These are phyloP conservation scores for Penicillium sp. DNA, from an alignment of 2,329 filamentous ascomycete species.

Conservation along the genomic window DNA sequence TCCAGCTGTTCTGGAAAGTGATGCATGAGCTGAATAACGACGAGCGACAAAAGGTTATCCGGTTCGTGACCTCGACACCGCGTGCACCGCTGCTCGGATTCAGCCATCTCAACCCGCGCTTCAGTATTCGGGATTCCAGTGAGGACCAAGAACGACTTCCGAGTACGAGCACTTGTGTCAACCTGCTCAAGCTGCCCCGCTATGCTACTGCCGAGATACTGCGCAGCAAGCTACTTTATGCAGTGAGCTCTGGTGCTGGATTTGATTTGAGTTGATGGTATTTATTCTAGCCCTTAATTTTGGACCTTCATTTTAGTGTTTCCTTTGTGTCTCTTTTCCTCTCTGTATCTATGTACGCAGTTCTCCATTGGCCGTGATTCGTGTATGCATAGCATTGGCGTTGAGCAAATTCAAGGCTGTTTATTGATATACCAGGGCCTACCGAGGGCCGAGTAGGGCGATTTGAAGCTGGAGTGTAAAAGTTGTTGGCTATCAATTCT, in stretches of 20 bases:
- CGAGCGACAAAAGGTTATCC: slow-evolving; percentile 84
- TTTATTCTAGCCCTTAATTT: slow-evolving; percentile 4
- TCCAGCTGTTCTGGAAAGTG: slow-evolving; percentile 90
- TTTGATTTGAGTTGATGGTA: slow-evolving; percentile 71
- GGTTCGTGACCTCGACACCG: slow-evolving; percentile 94
- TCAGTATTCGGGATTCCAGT: slow-evolving; percentile 87
- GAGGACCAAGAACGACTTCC: slow-evolving; percentile 78
- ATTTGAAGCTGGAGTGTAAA: not conserved
- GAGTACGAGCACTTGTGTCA: slow-evolving; percentile 95
- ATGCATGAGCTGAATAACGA: slow-evolving; percentile 76
- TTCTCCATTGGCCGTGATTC: slow-evolving; percentile 2
- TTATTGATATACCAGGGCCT: slow-evolving; percentile 20
- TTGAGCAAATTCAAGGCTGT: slow-evolving; percentile 26
- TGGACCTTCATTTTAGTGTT: not conserved
- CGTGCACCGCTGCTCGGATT: slow-evolving; percentile 90
- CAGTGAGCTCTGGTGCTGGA: slow-evolving; percentile 85
- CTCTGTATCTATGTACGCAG: slow-evolving; percentile 17
- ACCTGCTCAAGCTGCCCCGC: slow-evolving; percentile 86
- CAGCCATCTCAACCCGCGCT: slow-evolving; percentile 79
- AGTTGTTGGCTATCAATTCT: not conserved
- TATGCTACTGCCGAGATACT: slow-evolving; percentile 72
- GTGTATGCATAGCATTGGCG: slow-evolving; percentile 41
- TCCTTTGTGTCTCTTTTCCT: slow-evolving; percentile 8
- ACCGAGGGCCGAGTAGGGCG: not conserved
- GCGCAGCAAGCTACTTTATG: slow-evolving; percentile 84